A percentile compares a stretch with the other conserved stretches of the same genome.
Conservation (phyloP, 208 protist species). For the Wallacemonas collosoma region DNA sequence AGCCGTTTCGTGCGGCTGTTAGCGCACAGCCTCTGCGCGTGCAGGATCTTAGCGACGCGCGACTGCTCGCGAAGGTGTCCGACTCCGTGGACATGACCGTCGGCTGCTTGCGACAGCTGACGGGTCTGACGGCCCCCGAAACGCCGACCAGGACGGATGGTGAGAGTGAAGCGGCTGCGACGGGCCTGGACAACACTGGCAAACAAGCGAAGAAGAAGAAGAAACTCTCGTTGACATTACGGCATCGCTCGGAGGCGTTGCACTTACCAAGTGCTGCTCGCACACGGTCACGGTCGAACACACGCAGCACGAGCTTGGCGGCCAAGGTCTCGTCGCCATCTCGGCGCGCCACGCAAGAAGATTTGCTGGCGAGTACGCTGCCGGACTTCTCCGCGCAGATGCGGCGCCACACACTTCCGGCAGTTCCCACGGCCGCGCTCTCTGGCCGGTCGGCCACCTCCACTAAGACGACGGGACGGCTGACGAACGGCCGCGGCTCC, state of each 20-base stretch:
- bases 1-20: conserved; percentile 32
- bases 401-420: conserved; percentile 1
- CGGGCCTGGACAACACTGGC: not conserved
- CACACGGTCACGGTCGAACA: not conserved
- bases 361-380: not conserved
- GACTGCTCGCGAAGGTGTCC: conserved; percentile 45
- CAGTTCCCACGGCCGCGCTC: not conserved
- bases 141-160: not conserved
- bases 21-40: conserved; percentile 19
- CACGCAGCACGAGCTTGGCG: not conserved
- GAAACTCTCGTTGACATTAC: not conserved
- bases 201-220: conserved; percentile 13
- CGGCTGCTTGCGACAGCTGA: conserved; percentile 33
- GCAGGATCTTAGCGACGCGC: conserved; percentile 41
- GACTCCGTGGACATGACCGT: conserved; percentile 51
- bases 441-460: conserved; percentile 6
- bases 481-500: not conserved
- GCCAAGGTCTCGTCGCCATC: not conserved
- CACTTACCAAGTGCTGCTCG: not conserved
- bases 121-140: not conserved
- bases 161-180: not conserved
- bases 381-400: not conserved
- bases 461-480: not conserved
- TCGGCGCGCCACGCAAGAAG: not conserved
- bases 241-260: not conserved